Evolutionary conservation across 495 filamentous ascomycete genomes (phyloP).

Genomic region (Aspergillus heteromorphus): DNA sequence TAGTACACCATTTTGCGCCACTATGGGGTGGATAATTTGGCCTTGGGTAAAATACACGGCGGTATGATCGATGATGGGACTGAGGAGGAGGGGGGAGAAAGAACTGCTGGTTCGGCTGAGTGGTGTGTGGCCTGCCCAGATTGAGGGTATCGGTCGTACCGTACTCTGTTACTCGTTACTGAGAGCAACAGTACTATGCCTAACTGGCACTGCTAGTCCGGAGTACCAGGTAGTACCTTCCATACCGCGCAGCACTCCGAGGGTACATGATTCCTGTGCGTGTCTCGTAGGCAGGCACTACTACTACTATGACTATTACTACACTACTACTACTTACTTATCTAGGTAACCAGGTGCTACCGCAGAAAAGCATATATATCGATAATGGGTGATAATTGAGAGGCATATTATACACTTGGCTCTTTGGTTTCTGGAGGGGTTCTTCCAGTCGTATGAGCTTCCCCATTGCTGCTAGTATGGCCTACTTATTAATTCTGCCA

Average conservation of each 20-base stretch:
- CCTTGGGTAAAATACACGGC: conserved; percentile 8
- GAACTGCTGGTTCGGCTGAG: too few species aligned
- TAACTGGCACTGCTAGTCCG: background rate
- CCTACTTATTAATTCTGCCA: too few species aligned
- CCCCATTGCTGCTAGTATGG: background rate
- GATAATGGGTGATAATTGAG: background rate
- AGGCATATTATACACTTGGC: background rate
- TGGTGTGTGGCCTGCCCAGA: conserved; percentile 8
- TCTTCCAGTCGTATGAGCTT: background rate
- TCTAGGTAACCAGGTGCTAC: background rate
- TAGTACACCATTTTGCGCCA: conserved; percentile 9
- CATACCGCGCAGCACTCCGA: background rate
- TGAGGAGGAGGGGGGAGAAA: too few species aligned
- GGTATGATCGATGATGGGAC: conserved; percentile 1
- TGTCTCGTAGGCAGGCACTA: background rate
- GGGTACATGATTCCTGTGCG: background rate
- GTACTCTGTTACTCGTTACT: background rate
- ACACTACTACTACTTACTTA: too few species aligned
- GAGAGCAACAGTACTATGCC: background rate
- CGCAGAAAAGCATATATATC: background rate
- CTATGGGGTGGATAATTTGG: conserved; percentile 13
- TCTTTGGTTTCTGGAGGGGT: background rate
- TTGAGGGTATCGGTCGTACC: background rate
- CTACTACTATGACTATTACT: too few species aligned
- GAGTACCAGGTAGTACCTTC: background rate